phyloP scores from a whole-genome alignment of 1,284 basidiomycete genomes.

The Trametes hirsuta region DNA sequence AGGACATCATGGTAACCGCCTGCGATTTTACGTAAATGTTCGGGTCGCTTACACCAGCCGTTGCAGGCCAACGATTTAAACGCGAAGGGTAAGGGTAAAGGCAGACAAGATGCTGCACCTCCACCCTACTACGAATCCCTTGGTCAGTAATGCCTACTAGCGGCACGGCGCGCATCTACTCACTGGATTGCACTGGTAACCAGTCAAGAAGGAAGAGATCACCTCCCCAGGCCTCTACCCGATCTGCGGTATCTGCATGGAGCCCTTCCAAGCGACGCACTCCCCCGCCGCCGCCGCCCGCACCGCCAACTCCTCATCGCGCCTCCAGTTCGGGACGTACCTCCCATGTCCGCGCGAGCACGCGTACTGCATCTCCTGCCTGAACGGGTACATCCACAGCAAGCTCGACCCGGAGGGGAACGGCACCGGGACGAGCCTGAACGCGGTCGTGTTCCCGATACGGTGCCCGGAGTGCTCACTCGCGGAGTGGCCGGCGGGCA shows the following conservation, averaged over 20 bases:
- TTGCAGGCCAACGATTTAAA: slow-evolving; percentile 37
- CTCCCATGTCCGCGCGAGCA: slow-evolving; percentile 43
- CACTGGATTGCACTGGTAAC: background rate
- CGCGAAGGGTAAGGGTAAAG: slow-evolving; percentile 31
- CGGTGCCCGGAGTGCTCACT: slow-evolving; percentile 43
- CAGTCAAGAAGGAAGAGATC: slow-evolving; percentile 11
- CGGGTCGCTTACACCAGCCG: background rate
- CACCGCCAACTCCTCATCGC: slow-evolving; percentile 40
- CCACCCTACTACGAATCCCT: background rate
- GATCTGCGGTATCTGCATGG: slow-evolving; percentile 45
- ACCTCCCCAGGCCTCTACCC: slow-evolving; percentile 12
- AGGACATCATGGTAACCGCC: slow-evolving; percentile 34
- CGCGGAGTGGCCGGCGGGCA: slow-evolving; percentile 38
- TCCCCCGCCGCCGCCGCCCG: slow-evolving; percentile 39
- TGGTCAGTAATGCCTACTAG: background rate
- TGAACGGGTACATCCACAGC: slow-evolving; percentile 39
- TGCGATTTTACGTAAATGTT: background rate
- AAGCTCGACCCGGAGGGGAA: slow-evolving; percentile 42
- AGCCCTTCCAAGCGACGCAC: slow-evolving; percentile 40
- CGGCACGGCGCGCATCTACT: background rate
- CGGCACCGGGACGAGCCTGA: slow-evolving; percentile 30
- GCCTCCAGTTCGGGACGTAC: slow-evolving; percentile 40
- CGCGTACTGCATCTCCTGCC: slow-evolving; percentile 42
- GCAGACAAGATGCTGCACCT: background rate
- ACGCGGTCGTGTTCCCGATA: slow-evolving; percentile 42